These are phyloP conservation scores for Thalassiosira profunda DNA, from an alignment of 108 stramenopile species.

Conservation along the genomic window DNA sequence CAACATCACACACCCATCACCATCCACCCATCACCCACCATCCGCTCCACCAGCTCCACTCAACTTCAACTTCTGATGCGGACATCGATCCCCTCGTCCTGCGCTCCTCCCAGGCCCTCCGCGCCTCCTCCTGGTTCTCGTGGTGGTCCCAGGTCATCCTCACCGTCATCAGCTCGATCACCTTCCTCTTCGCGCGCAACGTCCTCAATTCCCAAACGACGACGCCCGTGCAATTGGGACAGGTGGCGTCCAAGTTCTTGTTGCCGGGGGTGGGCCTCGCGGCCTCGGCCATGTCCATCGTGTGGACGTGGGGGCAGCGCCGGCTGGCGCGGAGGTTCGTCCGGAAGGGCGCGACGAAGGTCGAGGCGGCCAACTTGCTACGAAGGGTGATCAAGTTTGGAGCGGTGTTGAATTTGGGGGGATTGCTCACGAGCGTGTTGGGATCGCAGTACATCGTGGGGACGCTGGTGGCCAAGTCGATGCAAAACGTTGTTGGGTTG, in stretches of 20 bases:
- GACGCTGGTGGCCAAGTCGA: constrained; percentile 84
- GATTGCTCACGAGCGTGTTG: constrained; percentile 82
- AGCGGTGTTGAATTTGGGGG: constrained; percentile 76
- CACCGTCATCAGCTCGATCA: constrained; percentile 73
- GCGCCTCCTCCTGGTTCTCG: constrained; percentile 71
- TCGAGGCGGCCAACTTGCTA: constrained; percentile 74
- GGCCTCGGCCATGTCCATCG: constrained; percentile 54
- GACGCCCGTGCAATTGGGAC: constrained; percentile 14
- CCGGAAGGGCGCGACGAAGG: constrained; percentile 40
- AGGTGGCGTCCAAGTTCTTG: constrained; percentile 59
- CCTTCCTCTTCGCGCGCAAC: constrained; percentile 81
- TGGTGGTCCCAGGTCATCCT: constrained; percentile 93
- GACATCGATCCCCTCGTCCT: constrained; percentile 39
- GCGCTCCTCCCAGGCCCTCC: constrained; percentile 42
- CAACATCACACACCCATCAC: not conserved
- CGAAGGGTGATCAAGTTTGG: constrained; percentile 78
- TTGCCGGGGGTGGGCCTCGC: constrained; percentile 69
- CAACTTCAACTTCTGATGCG: not conserved
- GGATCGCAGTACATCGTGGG: constrained; percentile 94
- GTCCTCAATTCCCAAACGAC: constrained; percentile 36
- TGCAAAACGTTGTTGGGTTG: constrained; percentile 44
- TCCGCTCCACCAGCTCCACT: not conserved
- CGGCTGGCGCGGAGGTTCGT: constrained; percentile 70
- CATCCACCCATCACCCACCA: too few species aligned
- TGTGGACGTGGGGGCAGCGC: constrained; percentile 89